Percentiles rank a stretch among this genome's conserved stretches.
phyloP scores from a whole-genome alignment of 2,329 filamentous ascomycete species.

The Triangularia verruculosa region DNA sequence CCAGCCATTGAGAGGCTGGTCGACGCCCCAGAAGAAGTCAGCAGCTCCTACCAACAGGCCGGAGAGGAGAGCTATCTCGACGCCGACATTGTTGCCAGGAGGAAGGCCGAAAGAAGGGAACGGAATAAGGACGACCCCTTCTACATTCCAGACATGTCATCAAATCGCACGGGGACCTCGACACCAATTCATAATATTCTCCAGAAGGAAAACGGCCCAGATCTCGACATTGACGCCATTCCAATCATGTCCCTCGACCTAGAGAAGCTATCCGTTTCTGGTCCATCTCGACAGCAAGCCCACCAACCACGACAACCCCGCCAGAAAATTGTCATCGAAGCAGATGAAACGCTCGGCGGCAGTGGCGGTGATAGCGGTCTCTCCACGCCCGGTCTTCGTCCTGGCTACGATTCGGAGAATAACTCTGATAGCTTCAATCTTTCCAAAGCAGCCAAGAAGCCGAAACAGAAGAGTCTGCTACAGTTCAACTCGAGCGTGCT shows the following conservation, averaged over 20 bases:
- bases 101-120: constrained; percentile 74
- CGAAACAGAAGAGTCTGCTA: constrained; percentile 65
- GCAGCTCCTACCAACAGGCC: constrained; percentile 55
- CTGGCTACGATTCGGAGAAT: constrained; percentile 52
- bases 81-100: constrained; percentile 68
- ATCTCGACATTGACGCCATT: constrained; percentile 89
- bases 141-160: constrained; percentile 61
- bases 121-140: constrained; percentile 92
- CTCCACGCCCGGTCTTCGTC: constrained; percentile 43
- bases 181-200: constrained; percentile 79
- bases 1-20: constrained; percentile 55
- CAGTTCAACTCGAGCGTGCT: constrained; percentile 86
- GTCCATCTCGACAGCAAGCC: constrained; percentile 7
- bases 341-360: constrained; percentile 68
- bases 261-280: constrained; percentile 46
- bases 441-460: constrained; percentile 42
- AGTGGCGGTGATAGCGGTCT: constrained; percentile 40
- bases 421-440: constrained; percentile 49
- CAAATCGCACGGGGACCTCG: constrained; percentile 49
- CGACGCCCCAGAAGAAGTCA: constrained; percentile 44
- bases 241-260: constrained; percentile 92
- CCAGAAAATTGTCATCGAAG: constrained; percentile 64
- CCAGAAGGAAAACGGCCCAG: constrained; percentile 68
- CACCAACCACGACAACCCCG: constrained; percentile 40
- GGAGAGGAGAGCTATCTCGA: constrained; percentile 66